Evolutionary conservation across 441 rosid genomes (phyloP).

Genomic region (Populus tomentosa): DNA sequence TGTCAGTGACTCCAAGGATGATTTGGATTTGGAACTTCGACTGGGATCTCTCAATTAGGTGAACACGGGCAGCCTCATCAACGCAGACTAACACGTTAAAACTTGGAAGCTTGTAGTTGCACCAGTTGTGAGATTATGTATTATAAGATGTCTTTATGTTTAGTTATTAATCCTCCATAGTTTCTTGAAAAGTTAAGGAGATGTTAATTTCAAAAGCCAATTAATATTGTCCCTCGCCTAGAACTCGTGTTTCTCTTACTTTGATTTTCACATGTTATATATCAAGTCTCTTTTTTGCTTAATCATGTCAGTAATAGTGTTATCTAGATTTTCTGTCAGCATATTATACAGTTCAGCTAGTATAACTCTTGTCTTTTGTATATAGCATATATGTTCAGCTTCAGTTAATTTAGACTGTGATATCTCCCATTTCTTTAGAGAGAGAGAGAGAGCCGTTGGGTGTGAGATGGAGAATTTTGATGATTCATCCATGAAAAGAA

Average conservation of each 20-base stretch:
- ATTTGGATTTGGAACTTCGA: constrained; percentile 88
- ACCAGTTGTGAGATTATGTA: constrained; percentile 12
- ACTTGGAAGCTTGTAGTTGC: constrained; percentile 8
- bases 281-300: neutral
- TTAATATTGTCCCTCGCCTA: too few species aligned
- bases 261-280: neutral
- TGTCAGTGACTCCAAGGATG: constrained; percentile 46
- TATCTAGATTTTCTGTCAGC: too few species aligned
- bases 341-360: too few species aligned
- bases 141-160: neutral
- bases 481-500: too few species aligned
- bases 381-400: too few species aligned
- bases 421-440: too few species aligned
- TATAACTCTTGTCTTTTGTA: too few species aligned
- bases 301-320: too few species aligned
- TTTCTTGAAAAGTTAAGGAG: neutral
- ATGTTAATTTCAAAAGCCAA: neutral
- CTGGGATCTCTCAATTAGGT: constrained; percentile 52
- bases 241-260: neutral
- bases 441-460: too few species aligned
- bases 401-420: too few species aligned
- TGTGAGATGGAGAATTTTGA: too few species aligned
- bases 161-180: neutral
- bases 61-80: neutral
- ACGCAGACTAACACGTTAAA: neutral